Base-by-base conservation (phyloP, 306 rosid species). In the Pyrus bretschneideri region DNA sequence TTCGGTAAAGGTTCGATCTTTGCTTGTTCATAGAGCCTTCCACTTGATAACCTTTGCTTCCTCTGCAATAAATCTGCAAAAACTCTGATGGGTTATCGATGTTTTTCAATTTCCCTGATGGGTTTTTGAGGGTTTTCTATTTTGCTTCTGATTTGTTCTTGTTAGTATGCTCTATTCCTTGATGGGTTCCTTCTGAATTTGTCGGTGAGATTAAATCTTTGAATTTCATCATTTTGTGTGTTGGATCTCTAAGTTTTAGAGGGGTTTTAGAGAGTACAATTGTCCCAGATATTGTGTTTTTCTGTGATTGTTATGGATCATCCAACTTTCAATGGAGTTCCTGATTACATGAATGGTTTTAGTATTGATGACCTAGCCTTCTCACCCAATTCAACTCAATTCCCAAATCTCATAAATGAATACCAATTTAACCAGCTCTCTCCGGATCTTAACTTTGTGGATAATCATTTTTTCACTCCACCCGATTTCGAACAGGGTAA, bases 241-340 rank as follows among this genome's bases (percentile, higher is more conserved):
- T 31, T 13, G 54, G 17, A 46, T 44, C 55, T 5, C 40, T 15
- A 23, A 54, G 68, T 63, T 63, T 11, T 29, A 63, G 49, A 21
- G 49, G 69, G 69, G 69, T 25, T 74, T 62, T 19, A 45, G 21
- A 40, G 75, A 31, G 59, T 18, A 42, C 25, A 51, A 69, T 59
- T 65, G 23, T 51, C 60, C 35, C 67, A 31, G 59, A 66, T 31
- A 17, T 23, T n/a, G 60, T 9, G 27, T 40, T 27, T 38, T 49
- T 23, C 46, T 73, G 70, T 73, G 63, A 63, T 38, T 18, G 3
- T 49, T 51, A 84, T 81, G 88, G 81, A 78, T 78, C 81, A 78
- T 78, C 81, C 80, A 62, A 40, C 31, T 55, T 65, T 65, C 79
- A 15, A 18, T 22, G 84, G 66, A 18, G 27, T 35, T 58, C 61